These are phyloP conservation scores for Tricholoma sp. DNA, from an alignment of 768 basidiomycete species.

Conservation along the genomic window DNA sequence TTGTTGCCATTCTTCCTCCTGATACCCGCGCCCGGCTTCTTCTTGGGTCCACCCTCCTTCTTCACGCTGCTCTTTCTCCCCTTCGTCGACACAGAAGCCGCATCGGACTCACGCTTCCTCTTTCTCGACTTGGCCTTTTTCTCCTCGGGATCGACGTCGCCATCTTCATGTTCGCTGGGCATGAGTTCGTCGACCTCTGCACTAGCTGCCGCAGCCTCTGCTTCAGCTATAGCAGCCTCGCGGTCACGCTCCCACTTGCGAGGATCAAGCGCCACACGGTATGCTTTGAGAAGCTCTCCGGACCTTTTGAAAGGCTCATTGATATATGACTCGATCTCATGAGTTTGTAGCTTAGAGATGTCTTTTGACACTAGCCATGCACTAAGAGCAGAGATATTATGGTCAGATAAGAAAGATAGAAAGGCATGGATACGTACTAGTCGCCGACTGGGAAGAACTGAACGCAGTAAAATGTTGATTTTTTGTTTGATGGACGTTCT, in stretches of 20 bases:
- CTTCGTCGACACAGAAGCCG: conserved; percentile 19
- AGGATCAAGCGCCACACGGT: conserved; percentile 66
- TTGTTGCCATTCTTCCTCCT: conserved; percentile 52
- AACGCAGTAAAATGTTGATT: conserved; percentile 60
- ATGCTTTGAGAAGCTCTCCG: conserved; percentile 71
- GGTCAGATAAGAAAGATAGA: neutral
- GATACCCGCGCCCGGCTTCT: conserved; percentile 24
- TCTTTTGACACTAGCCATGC: conserved; percentile 83
- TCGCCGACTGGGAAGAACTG: conserved; percentile 94
- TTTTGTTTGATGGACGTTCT: conserved; percentile 73
- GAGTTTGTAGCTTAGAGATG: conserved; percentile 67
- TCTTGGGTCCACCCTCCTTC: conserved; percentile 35
- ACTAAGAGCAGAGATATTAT: conserved; percentile 34
- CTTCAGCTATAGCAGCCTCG: conserved; percentile 15
- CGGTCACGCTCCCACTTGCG: conserved; percentile 45
- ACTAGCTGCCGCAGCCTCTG: conserved; percentile 7
- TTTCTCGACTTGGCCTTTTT: conserved; percentile 30
- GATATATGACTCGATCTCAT: conserved; percentile 85
- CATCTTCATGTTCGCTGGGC: conserved; percentile 45
- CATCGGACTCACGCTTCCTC: conserved; percentile 62
- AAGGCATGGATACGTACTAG: conserved; percentile 57
- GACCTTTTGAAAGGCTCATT: conserved; percentile 71
- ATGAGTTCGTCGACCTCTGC: conserved; percentile 33
- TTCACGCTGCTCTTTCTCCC: conserved; percentile 34
- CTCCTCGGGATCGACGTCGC: conserved; percentile 53